These are phyloP conservation scores for Eucalyptus tenuipes DNA, from an alignment of 345 rosid genomes.

Conservation along the genomic window DNA sequence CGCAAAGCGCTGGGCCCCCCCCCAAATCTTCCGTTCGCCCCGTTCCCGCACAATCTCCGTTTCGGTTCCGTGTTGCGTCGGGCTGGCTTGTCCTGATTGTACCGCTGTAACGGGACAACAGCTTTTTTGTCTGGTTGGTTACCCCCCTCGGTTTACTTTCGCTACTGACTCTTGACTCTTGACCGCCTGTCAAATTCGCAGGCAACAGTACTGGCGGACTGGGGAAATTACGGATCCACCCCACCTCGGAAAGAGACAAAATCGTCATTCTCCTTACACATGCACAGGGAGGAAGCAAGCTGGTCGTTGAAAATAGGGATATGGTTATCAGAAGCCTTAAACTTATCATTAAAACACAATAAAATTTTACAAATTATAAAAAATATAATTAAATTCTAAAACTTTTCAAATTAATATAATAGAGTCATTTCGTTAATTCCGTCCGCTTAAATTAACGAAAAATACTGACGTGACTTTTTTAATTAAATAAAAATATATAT, in stretches of 20 bases:
- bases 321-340: too few species aligned
- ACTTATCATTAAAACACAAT: too few species aligned
- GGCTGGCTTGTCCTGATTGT: background rate
- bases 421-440: fast-evolving
- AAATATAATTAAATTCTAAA: too few species aligned
- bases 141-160: background rate
- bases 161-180: background rate
- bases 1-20: background rate
- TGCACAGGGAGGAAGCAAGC: background rate
- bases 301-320: background rate
- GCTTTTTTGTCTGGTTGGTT: background rate
- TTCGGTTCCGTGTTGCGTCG: background rate
- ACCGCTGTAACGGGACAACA: background rate
- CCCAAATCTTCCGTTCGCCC: background rate
- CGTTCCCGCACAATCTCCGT: background rate
- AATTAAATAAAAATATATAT: too few species aligned
- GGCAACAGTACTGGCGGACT: background rate
- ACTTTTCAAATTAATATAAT: fast-evolving
- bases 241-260: background rate
- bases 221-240: background rate
- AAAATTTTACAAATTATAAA: too few species aligned
- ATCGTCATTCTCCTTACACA: background rate
- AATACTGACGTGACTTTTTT: fast-evolving
- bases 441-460: fast-evolving
- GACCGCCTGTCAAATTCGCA: background rate